phyloP scores from a whole-genome alignment of 78 protist genomes.

The Trichosphaerium sp. region DNA sequence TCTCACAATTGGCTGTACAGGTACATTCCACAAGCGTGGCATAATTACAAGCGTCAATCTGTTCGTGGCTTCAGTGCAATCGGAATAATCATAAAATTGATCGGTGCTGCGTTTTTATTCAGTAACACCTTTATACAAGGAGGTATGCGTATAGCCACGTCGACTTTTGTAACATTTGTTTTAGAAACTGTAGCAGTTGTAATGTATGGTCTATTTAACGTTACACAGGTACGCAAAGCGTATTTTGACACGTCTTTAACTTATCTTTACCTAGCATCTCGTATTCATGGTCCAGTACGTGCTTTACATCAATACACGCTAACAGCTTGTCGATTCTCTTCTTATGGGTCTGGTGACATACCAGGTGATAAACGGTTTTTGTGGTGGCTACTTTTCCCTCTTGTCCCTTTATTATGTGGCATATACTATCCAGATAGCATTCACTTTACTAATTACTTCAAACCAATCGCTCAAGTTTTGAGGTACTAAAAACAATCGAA shows the following conservation, averaged over 20 bases:
- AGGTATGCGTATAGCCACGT: background rate
- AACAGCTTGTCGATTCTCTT: too few species aligned
- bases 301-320: too few species aligned
- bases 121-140: background rate
- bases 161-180: background rate
- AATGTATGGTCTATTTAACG: conserved; percentile 4
- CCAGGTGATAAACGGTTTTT: background rate
- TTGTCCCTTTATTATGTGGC: background rate
- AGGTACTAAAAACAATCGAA: background rate
- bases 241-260: too few species aligned
- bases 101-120: conserved; percentile 5
- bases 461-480: conserved; percentile 12
- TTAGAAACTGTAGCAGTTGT: background rate
- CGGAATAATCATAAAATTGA: conserved; percentile 4
- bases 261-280: too few species aligned
- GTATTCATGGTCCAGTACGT: conserved; percentile 13
- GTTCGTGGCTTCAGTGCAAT: conserved; percentile 6
- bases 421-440: background rate
- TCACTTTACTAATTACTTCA: background rate
- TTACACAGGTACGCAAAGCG: too few species aligned
- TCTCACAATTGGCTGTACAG: too few species aligned
- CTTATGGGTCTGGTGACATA: too few species aligned
- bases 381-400: background rate
- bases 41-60: conserved; percentile 1
- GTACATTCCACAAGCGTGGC: conserved; percentile 3